Conservation (phyloP, 257 asterid species). For the Capsicum pubescens region DNA sequence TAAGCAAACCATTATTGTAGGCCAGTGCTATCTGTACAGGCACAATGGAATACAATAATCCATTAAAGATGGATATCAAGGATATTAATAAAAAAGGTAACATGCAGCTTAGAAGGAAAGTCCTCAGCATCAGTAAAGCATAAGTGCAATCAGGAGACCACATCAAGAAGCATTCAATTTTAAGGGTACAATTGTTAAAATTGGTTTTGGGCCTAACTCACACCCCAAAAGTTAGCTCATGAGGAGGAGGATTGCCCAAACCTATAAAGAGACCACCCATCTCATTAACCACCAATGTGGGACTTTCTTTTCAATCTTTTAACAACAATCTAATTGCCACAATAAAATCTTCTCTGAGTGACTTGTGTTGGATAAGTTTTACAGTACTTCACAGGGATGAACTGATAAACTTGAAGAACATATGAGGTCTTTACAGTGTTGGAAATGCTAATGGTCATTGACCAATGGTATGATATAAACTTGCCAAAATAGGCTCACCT, state of each 20-base stretch:
- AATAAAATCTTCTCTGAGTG: not conserved
- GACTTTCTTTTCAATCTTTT: no score
- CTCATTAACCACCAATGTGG: no score
- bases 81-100: not conserved
- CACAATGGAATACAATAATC: not conserved
- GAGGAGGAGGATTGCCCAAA: no score
- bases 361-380: not conserved
- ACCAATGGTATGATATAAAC: constrained; percentile 1
- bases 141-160: not conserved
- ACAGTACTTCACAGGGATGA: not conserved
- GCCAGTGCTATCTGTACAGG: constrained; percentile 74
- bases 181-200: not conserved
- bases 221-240: no score
- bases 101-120: not conserved
- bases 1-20: constrained; percentile 71
- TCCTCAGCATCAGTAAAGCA: not conserved
- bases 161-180: not conserved
- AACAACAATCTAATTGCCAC: not conserved
- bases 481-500: not conserved
- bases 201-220: no score
- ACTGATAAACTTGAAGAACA: not conserved
- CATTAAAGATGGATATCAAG: not conserved
- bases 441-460: not conserved
- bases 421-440: constrained; percentile 5
- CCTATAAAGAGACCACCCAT: no score